A percentile compares a stretch with the other conserved stretches of the same genome.
Conservation (phyloP, 2,329 filamentous ascomycete species). For the Colletotrichum aenigma region DNA sequence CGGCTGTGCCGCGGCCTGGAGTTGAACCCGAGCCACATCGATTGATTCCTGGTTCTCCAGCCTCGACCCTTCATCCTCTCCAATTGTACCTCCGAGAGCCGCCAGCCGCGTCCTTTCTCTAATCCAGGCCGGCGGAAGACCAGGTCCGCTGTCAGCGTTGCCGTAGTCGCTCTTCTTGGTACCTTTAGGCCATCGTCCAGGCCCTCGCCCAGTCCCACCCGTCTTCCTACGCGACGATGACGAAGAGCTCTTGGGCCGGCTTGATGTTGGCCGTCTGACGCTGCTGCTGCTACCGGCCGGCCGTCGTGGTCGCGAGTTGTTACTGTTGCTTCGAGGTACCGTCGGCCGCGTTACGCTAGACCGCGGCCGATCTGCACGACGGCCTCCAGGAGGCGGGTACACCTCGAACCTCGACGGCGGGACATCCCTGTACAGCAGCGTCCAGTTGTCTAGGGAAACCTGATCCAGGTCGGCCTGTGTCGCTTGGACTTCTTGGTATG, state of each 20-base stretch:
- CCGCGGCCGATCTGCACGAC: constrained; percentile 52
- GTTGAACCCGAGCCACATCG: constrained; percentile 20
- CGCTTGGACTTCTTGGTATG: not conserved
- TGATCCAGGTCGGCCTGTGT: not conserved
- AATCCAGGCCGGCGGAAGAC: constrained; percentile 63
- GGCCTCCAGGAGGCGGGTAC: constrained; percentile 66
- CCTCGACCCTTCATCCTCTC: not conserved
- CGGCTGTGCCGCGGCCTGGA: not conserved
- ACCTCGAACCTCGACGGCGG: constrained; percentile 77
- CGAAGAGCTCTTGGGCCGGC: constrained; percentile 40
- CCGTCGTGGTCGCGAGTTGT: constrained; percentile 42
- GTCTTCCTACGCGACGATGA: constrained; percentile 55
- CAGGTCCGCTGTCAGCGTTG: constrained; percentile 68
- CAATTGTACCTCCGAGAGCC: not conserved
- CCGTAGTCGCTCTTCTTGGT: constrained; percentile 73
- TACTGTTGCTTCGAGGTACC: constrained; percentile 36
- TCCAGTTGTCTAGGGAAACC: constrained; percentile 39
- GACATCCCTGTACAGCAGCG: constrained; percentile 57
- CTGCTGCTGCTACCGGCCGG: constrained; percentile 33
- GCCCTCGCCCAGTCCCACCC: constrained; percentile 67
- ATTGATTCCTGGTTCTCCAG: constrained; percentile 6
- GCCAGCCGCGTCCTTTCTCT: constrained; percentile 31
- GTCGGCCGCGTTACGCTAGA: constrained; percentile 44
- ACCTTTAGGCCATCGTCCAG: constrained; percentile 70
- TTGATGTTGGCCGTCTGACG: constrained; percentile 24